Base-by-base conservation (phyloP, 345 rosid genomes). In the Xanthoceras sorbifolium region DNA sequence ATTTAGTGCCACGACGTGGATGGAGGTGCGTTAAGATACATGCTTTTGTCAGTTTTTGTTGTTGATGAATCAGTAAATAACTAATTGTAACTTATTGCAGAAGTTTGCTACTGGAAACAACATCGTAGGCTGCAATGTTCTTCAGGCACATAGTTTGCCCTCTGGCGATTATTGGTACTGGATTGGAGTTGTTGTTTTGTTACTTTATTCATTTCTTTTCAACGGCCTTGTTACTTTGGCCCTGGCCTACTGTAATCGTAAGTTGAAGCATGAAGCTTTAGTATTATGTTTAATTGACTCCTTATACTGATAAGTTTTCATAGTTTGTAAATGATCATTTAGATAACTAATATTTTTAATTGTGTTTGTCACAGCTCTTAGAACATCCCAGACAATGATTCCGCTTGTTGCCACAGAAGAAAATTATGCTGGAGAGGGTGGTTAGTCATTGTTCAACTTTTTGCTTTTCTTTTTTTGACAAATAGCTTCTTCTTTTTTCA, bases 1-100 rank as follows among this genome's bases (percentile, higher is more conserved):
- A 78, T 94, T 94, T 82, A 79, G 86, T 59, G 95, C 97, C 71
- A 66, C 88, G 31, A 86, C 97, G 83, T 94, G 98, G 98, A 82
- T 77, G 77, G 50, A 82, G 94, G 98, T 93, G 31, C 54, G 76
- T 14, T 72, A 38, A 74, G 64, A 54, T 50, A 29, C 31, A 18
- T 60, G 65, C 68, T 73, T 38, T 38, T 32, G 4, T 63, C 36
- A 36, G 18, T 36, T 74, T 46, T 38, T 63, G 11, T 69, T 36
- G 25, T 64, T 64, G 25, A 25, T 28, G 34, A 42, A 42, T 36
- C 6, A 22, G 28, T 31, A 9, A 22, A 64, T 64, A 34, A 71
- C 60, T 66, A 69, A 48, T 61, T 2, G 40, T 67, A 72, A 77
- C 73, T 60, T 78, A 40, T 80, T 72, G 74, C 92, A 94, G 98